These are phyloP conservation scores for Tolypocladium paradoxum DNA, from an alignment of 2,329 filamentous ascomycete genomes.

Conservation along the genomic window DNA sequence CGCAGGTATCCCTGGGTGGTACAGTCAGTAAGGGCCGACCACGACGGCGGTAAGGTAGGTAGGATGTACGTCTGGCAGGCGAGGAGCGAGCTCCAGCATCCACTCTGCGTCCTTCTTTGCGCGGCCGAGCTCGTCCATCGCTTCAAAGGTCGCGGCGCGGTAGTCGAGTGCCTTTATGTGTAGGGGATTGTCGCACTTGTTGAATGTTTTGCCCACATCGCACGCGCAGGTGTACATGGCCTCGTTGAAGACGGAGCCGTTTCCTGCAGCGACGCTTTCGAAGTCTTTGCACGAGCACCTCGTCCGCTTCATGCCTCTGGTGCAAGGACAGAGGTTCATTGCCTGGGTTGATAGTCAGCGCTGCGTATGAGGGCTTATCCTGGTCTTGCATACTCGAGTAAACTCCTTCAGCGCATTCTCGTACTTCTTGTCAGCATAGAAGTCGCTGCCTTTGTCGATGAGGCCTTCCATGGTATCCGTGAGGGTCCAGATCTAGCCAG, in stretches of 20 bases:
- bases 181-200: slow-evolving; percentile 24
- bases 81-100: slow-evolving; percentile 30
- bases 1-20: slow-evolving; percentile 28
- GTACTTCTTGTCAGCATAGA: slow-evolving; percentile 22
- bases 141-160: slow-evolving; percentile 28
- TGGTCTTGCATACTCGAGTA: slow-evolving; percentile 17
- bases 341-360: slow-evolving; percentile 13
- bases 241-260: slow-evolving; percentile 28
- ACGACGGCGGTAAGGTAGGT: background rate
- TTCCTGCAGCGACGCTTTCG: slow-evolving; percentile 18
- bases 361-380: background rate
- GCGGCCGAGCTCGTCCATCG: slow-evolving; percentile 23
- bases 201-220: slow-evolving; percentile 23
- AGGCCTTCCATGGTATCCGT: background rate
- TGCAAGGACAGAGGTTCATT: slow-evolving; percentile 25
- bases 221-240: slow-evolving; percentile 30
- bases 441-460: slow-evolving; percentile 1
- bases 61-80: slow-evolving; percentile 24
- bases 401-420: slow-evolving; percentile 25
- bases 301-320: slow-evolving; percentile 20
- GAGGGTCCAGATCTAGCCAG: too few species aligned
- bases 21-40: slow-evolving; percentile 2
- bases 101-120: slow-evolving; percentile 30
- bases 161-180: slow-evolving; percentile 31
- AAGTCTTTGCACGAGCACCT: slow-evolving; percentile 30